Conservation (phyloP, 257 asterid genomes). For the Jasminum sambac region DNA sequence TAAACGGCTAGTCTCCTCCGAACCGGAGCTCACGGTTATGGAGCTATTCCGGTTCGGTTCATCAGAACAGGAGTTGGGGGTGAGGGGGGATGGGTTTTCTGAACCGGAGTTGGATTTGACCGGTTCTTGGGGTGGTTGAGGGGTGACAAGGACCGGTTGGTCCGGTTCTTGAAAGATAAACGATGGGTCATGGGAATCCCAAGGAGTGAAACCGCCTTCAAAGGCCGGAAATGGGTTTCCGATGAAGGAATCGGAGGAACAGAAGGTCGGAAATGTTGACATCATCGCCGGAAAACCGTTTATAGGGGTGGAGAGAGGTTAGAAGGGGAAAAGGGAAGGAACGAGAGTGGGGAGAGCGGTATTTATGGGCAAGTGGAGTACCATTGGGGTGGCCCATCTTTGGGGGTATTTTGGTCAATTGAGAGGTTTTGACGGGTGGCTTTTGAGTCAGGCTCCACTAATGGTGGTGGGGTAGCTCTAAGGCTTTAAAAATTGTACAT, state of each 20-base stretch:
- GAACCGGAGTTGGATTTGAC: conserved; percentile 54
- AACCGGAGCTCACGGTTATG: conserved; percentile 24
- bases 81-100: conserved; percentile 18
- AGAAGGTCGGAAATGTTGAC: conserved; percentile 51
- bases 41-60: conserved; percentile 32
- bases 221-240: conserved; percentile 42
- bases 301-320: conserved; percentile 25
- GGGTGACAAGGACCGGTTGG: conserved; percentile 21
- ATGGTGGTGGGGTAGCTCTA: conserved; percentile 33
- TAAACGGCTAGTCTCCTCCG: conserved; percentile 24
- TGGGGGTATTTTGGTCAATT: conserved; percentile 48
- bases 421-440: neutral
- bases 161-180: conserved; percentile 29
- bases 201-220: conserved; percentile 52
- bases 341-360: conserved; percentile 55
- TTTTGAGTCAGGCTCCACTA: conserved; percentile 79
- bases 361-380: conserved; percentile 43
- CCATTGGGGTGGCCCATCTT: conserved; percentile 28
- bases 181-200: conserved; percentile 53
- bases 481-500: conserved; percentile 34
- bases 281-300: conserved; percentile 49
- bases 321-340: conserved; percentile 42
- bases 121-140: conserved; percentile 41
- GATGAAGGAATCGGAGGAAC: conserved; percentile 34
- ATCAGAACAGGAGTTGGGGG: conserved; percentile 35